Evolutionary conservation across 495 filamentous ascomycete genomes (phyloP), one percentile per base, ranked within the genome.

Genomic region (Aspergillus conjunctus): DNA sequence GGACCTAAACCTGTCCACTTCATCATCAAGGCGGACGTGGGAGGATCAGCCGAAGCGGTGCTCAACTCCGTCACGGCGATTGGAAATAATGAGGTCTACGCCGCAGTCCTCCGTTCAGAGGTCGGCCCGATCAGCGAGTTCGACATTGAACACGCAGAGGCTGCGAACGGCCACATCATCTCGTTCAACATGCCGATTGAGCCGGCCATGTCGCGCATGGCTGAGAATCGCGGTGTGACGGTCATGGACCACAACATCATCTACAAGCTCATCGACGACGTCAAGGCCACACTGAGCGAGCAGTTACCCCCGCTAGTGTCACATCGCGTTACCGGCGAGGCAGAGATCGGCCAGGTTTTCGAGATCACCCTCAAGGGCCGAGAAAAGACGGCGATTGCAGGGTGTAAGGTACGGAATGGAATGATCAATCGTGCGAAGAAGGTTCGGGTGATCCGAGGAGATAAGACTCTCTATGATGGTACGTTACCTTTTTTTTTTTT

Each of bases 201-300:
- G 11, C 81, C 84, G 3, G 73, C 85, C 58, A 90, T 97, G 60
- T 74, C 79, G 37, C 81, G 83, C 8, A 76, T 88, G 67, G 94
- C 94, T 1, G 86, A 89, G 60, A 68, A 76, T 1, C 77, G 81
- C 50, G 84, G 86, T 10, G 92, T 98, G 34, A 77, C 73, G 44
- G 88, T 99, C 21, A 66, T 97, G 63, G 87, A 96, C 53, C 87
- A 93, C 68, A 97, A 88, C 62, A 85, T 99, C 65, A 99, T 99
- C 64, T 98, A 99, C 71, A 86, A 88, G 56, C 80, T 98, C 10
- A 84, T 91, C 10, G 93, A 98, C 67, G 89, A 91, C 54, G 88
- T 97, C 50, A 88, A 85, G 69, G 83, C 72, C 0, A 81, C 75
- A 39, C 67, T 99, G 57, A 87, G 82, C 58, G 84, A 87, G 59